These are phyloP conservation scores for Botrytis sinoallii DNA, from an alignment of 2,329 filamentous ascomycete genomes.

Conservation along the genomic window DNA sequence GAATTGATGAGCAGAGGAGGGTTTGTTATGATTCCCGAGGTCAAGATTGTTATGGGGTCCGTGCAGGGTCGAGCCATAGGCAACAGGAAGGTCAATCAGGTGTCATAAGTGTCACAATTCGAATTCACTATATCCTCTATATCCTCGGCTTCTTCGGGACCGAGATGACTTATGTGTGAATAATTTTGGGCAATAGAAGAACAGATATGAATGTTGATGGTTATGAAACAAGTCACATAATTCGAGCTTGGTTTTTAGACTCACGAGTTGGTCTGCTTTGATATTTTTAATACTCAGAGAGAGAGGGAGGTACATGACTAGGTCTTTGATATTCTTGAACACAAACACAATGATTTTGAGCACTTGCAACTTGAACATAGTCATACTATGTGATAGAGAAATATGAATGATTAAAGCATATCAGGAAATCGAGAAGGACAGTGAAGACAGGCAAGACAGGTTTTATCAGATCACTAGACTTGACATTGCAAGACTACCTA, in stretches of 20 bases:
- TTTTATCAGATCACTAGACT: conserved; percentile 1
- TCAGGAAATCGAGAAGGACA: too few species aligned
- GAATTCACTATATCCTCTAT: not conserved
- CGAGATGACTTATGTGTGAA: not conserved
- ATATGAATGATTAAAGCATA: not conserved
- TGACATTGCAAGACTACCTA: not conserved
- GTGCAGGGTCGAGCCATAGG: not conserved
- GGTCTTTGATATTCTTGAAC: not conserved
- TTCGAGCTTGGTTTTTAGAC: not conserved
- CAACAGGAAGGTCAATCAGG: not conserved
- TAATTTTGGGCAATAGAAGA: not conserved
- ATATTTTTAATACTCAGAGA: not conserved
- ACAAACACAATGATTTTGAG: not conserved
- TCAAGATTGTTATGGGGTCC: not conserved
- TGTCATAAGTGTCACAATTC: conserved; percentile 1
- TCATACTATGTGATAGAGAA: not conserved
- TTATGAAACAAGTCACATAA: not conserved
- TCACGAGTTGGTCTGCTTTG: not conserved
- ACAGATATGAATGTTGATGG: not conserved
- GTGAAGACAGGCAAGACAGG: not conserved
- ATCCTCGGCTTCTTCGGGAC: not conserved
- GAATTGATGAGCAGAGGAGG: not conserved
- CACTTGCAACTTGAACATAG: not conserved
- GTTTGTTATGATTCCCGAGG: not conserved
- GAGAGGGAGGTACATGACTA: not conserved